Conservation (phyloP, 192 early-diverging fungal species). For the Podila horticola region DNA sequence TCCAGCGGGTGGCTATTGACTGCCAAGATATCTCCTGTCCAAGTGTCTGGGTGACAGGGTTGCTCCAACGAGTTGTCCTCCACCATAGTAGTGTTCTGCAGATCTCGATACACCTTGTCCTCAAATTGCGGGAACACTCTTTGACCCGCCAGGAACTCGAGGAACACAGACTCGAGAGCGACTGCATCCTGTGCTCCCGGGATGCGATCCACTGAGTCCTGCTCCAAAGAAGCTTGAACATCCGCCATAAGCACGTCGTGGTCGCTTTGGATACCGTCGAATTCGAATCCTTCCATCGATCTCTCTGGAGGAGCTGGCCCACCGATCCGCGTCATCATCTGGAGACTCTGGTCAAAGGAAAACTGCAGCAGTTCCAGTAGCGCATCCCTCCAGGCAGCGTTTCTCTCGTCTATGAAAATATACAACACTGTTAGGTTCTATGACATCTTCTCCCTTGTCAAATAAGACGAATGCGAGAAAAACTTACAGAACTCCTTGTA, state of each 20-base stretch:
- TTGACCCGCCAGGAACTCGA: slow-evolving; percentile 20
- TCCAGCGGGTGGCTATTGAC: neutral
- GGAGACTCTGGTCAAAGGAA: slow-evolving; percentile 14
- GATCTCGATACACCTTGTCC: slow-evolving; percentile 1
- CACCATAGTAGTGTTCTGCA: neutral
- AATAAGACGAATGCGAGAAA: neutral
- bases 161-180: slow-evolving; percentile 12
- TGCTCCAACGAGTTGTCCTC: neutral
- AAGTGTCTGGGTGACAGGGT: neutral
- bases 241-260: neutral
- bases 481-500: slow-evolving; percentile 20
- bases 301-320: slow-evolving; percentile 5
- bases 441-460: neutral
- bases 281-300: neutral
- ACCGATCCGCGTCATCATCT: slow-evolving; percentile 10
- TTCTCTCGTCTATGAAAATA: slow-evolving; percentile 12
- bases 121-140: slow-evolving; percentile 7
- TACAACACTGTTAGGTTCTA: neutral
- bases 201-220: slow-evolving; percentile 8
- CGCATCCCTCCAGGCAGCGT: slow-evolving; percentile 20
- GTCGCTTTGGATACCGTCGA: neutral
- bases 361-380: slow-evolving; percentile 17
- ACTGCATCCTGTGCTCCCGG: slow-evolving; percentile 11
- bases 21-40: slow-evolving; percentile 13
- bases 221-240: neutral